These are phyloP conservation scores for Trichoderma asperelloides DNA, from an alignment of 495 filamentous ascomycete species.

Conservation along the genomic window DNA sequence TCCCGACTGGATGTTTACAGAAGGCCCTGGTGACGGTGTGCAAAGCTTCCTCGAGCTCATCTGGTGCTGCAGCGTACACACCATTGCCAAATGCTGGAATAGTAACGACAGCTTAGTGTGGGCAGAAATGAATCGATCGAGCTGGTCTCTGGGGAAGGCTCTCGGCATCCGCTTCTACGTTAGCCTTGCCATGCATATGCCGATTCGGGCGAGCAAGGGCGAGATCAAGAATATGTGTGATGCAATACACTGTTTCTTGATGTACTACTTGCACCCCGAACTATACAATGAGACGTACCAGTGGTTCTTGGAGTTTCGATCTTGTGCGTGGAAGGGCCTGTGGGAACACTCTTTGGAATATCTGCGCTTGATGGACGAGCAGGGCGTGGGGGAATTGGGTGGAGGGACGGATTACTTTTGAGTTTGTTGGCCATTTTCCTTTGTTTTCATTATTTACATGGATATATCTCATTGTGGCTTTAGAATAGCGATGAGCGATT, in stretches of 20 bases:
- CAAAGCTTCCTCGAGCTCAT: slow-evolving; percentile 2
- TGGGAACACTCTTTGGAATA: background rate
- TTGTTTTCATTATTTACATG: background rate
- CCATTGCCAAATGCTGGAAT: background rate
- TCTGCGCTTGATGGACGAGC: background rate
- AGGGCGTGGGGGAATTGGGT: background rate
- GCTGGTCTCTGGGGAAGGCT: background rate
- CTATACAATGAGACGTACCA: background rate
- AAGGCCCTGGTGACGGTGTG: background rate
- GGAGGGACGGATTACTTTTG: background rate
- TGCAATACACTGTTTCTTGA: background rate
- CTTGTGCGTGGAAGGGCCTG: background rate
- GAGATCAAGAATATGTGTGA: background rate
- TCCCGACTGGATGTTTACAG: background rate
- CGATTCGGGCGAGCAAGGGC: background rate
- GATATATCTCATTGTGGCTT: background rate
- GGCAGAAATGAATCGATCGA: background rate
- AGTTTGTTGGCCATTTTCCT: background rate
- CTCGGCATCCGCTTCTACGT: background rate
- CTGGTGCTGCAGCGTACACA: slow-evolving; percentile 3
- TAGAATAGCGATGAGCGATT: slow-evolving; percentile 2
- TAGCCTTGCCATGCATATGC: background rate
- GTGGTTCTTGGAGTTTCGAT: slow-evolving; percentile 4
- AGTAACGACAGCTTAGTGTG: background rate
- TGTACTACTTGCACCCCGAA: background rate